Evolutionary conservation across 2,329 filamentous ascomycete genomes (phyloP).

Genomic region (Cryphonectria carpinicola): DNA sequence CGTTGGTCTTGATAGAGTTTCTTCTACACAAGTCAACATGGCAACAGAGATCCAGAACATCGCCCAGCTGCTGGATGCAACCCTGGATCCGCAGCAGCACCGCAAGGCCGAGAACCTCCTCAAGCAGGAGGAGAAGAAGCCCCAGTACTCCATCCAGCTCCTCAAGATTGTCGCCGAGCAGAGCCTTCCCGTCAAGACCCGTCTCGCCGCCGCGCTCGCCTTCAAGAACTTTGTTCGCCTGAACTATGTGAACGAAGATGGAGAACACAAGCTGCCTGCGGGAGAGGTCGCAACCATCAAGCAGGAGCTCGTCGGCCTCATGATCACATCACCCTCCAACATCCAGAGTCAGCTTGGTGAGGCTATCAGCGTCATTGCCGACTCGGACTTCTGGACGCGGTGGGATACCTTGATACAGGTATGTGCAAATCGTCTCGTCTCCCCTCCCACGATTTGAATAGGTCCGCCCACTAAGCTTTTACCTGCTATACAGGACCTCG

Average conservation of each 20-base stretch:
- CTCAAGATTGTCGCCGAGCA: slow-evolving; percentile 87
- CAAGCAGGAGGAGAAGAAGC: slow-evolving; percentile 77
- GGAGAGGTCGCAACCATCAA: slow-evolving; percentile 92
- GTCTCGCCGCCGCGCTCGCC: slow-evolving; percentile 85
- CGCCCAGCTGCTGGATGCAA: slow-evolving; percentile 86
- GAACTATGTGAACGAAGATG: slow-evolving; percentile 95
- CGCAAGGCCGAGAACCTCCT: slow-evolving; percentile 87
- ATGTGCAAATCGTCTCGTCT: slow-evolving; percentile 34
- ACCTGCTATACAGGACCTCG: slow-evolving; percentile 68
- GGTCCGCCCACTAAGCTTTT: slow-evolving; percentile 1
- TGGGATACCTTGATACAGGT: slow-evolving; percentile 96
- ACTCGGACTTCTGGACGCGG: slow-evolving; percentile 94
- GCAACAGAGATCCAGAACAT: slow-evolving; percentile 63
- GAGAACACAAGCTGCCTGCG: slow-evolving; percentile 82
- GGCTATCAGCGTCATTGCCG: slow-evolving; percentile 94
- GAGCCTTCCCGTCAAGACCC: slow-evolving; percentile 73
- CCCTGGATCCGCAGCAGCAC: slow-evolving; percentile 83
- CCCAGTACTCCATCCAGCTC: slow-evolving; percentile 84
- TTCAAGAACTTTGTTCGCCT: slow-evolving; percentile 99
- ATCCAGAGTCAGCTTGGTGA: slow-evolving; percentile 95
- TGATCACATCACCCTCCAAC: slow-evolving; percentile 86
- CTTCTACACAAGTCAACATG: slow-evolving; percentile 47
- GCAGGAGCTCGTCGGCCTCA: slow-evolving; percentile 90
- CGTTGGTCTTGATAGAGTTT: slow-evolving; percentile 17
- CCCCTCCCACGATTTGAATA: too few species aligned